Base-by-base conservation (phyloP, 768 basidiomycete genomes). In the Cytidiella melzeri region DNA sequence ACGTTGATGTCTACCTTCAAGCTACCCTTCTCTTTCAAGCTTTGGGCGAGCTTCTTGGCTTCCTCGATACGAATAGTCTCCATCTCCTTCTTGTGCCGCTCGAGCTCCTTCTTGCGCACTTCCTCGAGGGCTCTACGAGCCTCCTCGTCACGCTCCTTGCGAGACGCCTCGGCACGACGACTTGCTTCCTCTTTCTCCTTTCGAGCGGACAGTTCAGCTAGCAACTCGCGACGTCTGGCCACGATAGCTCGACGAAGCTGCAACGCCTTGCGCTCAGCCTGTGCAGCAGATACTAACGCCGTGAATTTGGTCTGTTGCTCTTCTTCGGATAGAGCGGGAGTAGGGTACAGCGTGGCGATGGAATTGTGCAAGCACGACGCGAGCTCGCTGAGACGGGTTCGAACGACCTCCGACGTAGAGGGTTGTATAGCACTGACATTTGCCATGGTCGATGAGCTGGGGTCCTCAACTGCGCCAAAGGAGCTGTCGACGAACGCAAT, bases 151-250 rank as follows among this genome's bases (percentile, higher is more conserved):
- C 83, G 81, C 68, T 82, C 84, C 55, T 75, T 71, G 30, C 83
- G 68, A 1, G 64, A 71, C 26, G 75, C 60, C 66, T 92, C 92
- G 0, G 89, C 89, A 24, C 85, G 77, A 30, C 84, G 73, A 41
- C 82, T 83, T 0, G 84, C 82, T 58, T 92, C 91, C 63, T 93
- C 93, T 64, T 89, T 90, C 71, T 92, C 90, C 65, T 90, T 87
- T 53, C 91, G 77, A 39, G 84, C 83, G 28, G 79, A 78, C 45
- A 95, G 75, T 70, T 97, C 92, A 47, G 83, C 83, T 43, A 90
- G 72, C 26, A 95, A 71, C 68, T 94, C 91, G 20, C 89, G 75
- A 26, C 93, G 75, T n/a, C 92, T 79, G 2, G 87, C 87, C 6
- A 92, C 83, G 43, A 96, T 73, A 0, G 88, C 81, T n/a, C 87